Base-by-base conservation (phyloP, 768 basidiomycete genomes). In the Boletus eberwhitei region DNA sequence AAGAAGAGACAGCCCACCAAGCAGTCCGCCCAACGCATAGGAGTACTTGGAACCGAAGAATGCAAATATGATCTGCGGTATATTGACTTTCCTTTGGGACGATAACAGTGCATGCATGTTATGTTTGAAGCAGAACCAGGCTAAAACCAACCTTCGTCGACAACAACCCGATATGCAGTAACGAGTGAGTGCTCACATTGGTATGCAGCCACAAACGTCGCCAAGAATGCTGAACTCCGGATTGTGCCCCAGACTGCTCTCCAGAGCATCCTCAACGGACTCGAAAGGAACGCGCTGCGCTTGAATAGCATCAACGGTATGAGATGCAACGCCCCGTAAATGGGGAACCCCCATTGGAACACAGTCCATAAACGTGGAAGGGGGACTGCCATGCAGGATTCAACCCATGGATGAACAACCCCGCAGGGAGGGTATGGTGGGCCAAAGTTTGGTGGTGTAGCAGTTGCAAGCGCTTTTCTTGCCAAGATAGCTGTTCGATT, bases 321-420 rank as follows among this genome's bases (percentile, higher is more conserved):
- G 55, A 97, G 80, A 69, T 98, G 96, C 32, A 98, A 72, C 0
- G 92, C 93, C 21, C 90, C 87, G 62, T 98, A 98, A 38, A 87
- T 82, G 4, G 85, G 88, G 41, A 88, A 68, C 73, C 90, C 93
- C 88, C 82, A 95, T 72, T 81, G 83, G 68, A 87, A 89, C 7
- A 97, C 93, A 17, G 81, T 75, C 60, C 87, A 79, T 71, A 94
- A 89, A 29, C 93, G 85, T 37, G 65, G 64, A 31, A 79, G 32
- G 69, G 74, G 67, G 58, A 82, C 77, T 2, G 68, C 60, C 14
- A 69, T 59, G 61, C 85, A 87, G 2, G 75, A 77, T 41, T 83
- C 78, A 7, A 75, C 60, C 73, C 78, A 80, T 7, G 95, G 95
- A 63, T 98, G 95, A 1, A 91, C 78, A n/a, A 80, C 84, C 13